phyloP scores from a whole-genome alignment of 495 filamentous ascomycete genomes.

The Corynascus novoguineensis region DNA sequence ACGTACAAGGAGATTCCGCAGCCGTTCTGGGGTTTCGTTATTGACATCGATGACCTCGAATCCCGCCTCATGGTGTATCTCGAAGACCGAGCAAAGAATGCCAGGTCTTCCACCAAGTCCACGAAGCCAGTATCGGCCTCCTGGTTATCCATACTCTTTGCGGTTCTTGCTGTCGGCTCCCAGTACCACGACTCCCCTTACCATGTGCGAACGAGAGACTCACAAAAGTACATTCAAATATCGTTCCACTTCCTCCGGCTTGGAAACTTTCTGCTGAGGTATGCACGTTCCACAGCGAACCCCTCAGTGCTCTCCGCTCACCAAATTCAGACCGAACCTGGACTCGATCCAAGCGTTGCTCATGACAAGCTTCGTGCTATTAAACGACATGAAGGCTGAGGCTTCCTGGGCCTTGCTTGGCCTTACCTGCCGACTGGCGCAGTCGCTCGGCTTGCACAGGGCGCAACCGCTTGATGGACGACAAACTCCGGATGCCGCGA shows the following conservation, averaged over 20 bases:
- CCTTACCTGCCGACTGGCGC: slow-evolving; percentile 50
- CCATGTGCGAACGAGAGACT: slow-evolving; percentile 45
- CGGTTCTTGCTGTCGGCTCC: slow-evolving; percentile 72
- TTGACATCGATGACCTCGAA: slow-evolving; percentile 63
- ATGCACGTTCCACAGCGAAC: not conserved
- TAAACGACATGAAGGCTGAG: slow-evolving; percentile 57
- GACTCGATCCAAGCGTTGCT: slow-evolving; percentile 55
- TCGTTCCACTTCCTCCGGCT: slow-evolving; percentile 52
- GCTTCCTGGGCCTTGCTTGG: slow-evolving; percentile 54
- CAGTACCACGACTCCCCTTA: slow-evolving; percentile 69
- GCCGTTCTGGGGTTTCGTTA: slow-evolving; percentile 73
- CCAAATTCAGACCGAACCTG: slow-evolving; percentile 43
- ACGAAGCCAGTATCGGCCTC: slow-evolving; percentile 54
- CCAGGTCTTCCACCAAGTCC: slow-evolving; percentile 43
- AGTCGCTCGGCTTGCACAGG: slow-evolving; percentile 50
- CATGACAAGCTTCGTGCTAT: slow-evolving; percentile 48
- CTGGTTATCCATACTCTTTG: slow-evolving; percentile 72
- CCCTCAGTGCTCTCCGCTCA: not conserved
- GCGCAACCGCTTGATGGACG: slow-evolving; percentile 35
- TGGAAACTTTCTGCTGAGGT: slow-evolving; percentile 50
- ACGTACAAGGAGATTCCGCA: slow-evolving; percentile 73
- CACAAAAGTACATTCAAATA: slow-evolving; percentile 52
- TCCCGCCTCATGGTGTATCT: slow-evolving; percentile 61
- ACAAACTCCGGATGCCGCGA: slow-evolving; percentile 30
- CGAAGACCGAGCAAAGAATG: slow-evolving; percentile 54